Evolutionary conservation across 352 stramenopile species (phyloP), one percentile per base, ranked within the genome.

Genomic region (Phytopythium oedochilum): DNA sequence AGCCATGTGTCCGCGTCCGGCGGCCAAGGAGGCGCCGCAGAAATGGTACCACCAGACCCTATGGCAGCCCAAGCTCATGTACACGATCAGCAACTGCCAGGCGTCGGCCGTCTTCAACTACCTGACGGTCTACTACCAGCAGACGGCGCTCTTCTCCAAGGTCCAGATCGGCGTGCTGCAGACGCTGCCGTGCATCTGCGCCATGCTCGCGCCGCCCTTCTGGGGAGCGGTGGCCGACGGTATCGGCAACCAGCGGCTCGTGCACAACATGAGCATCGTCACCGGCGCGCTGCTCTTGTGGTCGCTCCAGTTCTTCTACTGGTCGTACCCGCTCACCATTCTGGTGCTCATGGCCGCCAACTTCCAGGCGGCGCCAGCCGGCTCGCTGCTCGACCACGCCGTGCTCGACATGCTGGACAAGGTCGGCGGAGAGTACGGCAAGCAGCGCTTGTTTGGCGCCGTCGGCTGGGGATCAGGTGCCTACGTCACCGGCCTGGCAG

Each of bases 31-130:
- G 22, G 55, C 35, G 7, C 26, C 34, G 25, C n/a, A n/a, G 29
- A 56, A 51, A 18, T 44, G 44, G 35, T 32, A 56, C 22, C 46
- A 57, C 38, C 47, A 58, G 38, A 61, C 47, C 15, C 44, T 77
- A 55, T 79, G 75, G 74, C 73, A 86, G 50, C 70, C 82, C 53
- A 94, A 94, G 64, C 68, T 73, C 65, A 88, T 90, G 78, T 92
- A 90, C 73, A 66, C 73, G 53, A 43, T 90, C 44, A 83, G 66
- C 65, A 81, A 71, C 23, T 69, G 73, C 38, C 83, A 70, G 56
- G 67, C 69, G 47, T 92, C 82, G 61, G 73, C 82, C 34, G 69
- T 88, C 49, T 56, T 79, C 45, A 92, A 92, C 64, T 94, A 86
- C 61, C 60, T 94, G 32, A 72, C 72, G 20, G 66, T 92, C 22